Percentiles rank a stretch among this genome's conserved stretches.
Conservation (phyloP, 768 basidiomycete species). For the Crassisporium funariophilum region DNA sequence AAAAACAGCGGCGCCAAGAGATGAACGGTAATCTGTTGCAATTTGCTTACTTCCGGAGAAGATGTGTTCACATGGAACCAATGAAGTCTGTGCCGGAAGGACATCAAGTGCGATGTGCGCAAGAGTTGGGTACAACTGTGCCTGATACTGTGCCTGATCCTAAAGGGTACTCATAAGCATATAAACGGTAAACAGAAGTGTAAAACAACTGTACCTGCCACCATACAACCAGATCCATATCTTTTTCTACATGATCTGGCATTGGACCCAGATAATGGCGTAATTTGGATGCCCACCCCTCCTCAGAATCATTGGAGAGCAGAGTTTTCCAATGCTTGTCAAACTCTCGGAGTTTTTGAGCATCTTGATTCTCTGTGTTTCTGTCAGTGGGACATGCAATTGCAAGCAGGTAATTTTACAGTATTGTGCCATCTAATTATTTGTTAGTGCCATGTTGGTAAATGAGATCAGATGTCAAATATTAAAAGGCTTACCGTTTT, state of each 20-base stretch:
- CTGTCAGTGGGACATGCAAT: too few relatives aligned
- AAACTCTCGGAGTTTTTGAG: too few relatives aligned
- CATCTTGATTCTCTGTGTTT: too few relatives aligned
- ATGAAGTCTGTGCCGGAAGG: background rate
- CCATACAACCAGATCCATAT: constrained; percentile 2
- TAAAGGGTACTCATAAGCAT: background rate
- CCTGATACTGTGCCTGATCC: background rate
- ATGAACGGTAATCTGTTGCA: background rate
- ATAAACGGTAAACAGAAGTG: background rate
- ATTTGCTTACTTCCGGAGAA: constrained; percentile 8
- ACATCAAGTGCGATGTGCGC: constrained; percentile 2
- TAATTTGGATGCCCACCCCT: too few relatives aligned
- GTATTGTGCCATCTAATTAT: too few relatives aligned
- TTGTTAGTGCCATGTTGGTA: too few relatives aligned
- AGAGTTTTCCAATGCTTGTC: too few relatives aligned
- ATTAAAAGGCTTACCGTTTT: too few relatives aligned
- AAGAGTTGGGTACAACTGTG: background rate
- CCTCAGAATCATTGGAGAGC: too few relatives aligned
- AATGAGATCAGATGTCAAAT: too few relatives aligned
- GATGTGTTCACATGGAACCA: background rate
- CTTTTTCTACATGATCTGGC: background rate
- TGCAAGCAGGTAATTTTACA: too few relatives aligned
- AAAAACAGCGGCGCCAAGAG: background rate
- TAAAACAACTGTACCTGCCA: constrained; percentile 3
- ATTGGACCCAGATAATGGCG: too few relatives aligned